Percentiles rank a stretch among this genome's conserved stretches.
phyloP scores from a whole-genome alignment of 2,329 filamentous ascomycete genomes.

The Trichoderma asperellum region DNA sequence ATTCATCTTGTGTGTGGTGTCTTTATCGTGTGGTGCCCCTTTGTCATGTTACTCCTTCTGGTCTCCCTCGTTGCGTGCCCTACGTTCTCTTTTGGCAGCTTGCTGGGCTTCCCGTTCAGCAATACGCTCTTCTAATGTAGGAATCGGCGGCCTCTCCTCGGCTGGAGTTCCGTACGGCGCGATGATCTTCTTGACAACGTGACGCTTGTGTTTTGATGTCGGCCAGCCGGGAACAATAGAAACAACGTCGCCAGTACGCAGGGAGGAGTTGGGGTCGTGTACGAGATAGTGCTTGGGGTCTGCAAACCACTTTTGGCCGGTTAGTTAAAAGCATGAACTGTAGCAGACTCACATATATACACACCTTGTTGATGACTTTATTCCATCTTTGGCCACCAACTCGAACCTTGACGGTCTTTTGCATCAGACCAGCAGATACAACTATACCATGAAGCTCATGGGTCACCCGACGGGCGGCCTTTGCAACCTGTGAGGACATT shows the following conservation, averaged over 20 bases:
- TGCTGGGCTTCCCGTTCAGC: conserved; percentile 58
- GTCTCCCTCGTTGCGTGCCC: conserved; percentile 36
- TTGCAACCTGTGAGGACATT: conserved; percentile 50
- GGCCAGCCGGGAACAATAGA: conserved; percentile 69
- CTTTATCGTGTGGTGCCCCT: conserved; percentile 24
- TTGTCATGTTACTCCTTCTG: conserved; percentile 25
- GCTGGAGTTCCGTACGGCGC: conserved; percentile 68
- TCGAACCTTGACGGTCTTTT: conserved; percentile 78
- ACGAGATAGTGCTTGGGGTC: conserved; percentile 69
- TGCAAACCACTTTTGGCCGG: conserved; percentile 57
- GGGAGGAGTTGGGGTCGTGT: conserved; percentile 75
- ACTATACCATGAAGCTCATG: conserved; percentile 69
- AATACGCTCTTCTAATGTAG: conserved; percentile 65
- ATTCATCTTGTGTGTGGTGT: background rate
- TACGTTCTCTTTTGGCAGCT: conserved; percentile 60
- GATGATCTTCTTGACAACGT: conserved; percentile 76
- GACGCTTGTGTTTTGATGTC: conserved; percentile 67
- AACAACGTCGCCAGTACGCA: conserved; percentile 75
- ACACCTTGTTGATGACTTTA: conserved; percentile 71
- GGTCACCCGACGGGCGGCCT: conserved; percentile 50
- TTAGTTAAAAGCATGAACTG: background rate
- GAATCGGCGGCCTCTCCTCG: conserved; percentile 66
- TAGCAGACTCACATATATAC: conserved; percentile 10
- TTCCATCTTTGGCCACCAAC: conserved; percentile 75
- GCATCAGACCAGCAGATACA: conserved; percentile 76